Conservation (phyloP, 805 yeast species). For the Candida glaebosa region DNA sequence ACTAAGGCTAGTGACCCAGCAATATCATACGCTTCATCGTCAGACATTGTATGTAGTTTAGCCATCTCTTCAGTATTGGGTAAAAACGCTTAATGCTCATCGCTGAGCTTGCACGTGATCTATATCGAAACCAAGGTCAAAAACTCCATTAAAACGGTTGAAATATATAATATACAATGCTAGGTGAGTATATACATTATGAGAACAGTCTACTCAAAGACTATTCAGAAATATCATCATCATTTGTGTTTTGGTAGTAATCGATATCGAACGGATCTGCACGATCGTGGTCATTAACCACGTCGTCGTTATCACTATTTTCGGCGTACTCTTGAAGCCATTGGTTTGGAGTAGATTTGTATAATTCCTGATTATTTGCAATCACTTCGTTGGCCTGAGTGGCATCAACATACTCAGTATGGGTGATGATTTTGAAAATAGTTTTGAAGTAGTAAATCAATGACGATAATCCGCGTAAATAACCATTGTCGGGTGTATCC, state of each 20-base stretch:
- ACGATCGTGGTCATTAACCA: slow-evolving; percentile 4
- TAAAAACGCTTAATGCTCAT: neutral
- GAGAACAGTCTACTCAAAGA: neutral
- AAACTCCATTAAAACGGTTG: no score
- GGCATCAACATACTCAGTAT: neutral
- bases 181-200: neutral
- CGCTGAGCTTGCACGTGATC: neutral
- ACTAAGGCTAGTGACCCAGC: slow-evolving; percentile 56
- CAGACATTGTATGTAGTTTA: slow-evolving; percentile 22
- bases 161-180: slow-evolving; percentile 1
- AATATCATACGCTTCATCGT: slow-evolving; percentile 58
- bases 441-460: slow-evolving; percentile 61
- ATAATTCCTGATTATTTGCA: slow-evolving; percentile 5
- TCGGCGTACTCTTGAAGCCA: slow-evolving; percentile 22
- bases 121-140: neutral
- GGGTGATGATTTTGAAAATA: slow-evolving; percentile 46
- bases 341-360: slow-evolving; percentile 8
- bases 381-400: neutral
- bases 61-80: no score
- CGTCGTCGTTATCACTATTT: slow-evolving; percentile 9
- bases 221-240: slow-evolving; percentile 22
- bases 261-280: slow-evolving; percentile 21
- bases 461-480: slow-evolving; percentile 75
- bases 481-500: slow-evolving; percentile 71
- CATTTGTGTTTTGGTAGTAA: slow-evolving; percentile 19